A percentile compares a stretch with the other conserved stretches of the same genome.
phyloP scores from a whole-genome alignment of 2,329 filamentous ascomycete species.

The Colletotrichum gigasporum region DNA sequence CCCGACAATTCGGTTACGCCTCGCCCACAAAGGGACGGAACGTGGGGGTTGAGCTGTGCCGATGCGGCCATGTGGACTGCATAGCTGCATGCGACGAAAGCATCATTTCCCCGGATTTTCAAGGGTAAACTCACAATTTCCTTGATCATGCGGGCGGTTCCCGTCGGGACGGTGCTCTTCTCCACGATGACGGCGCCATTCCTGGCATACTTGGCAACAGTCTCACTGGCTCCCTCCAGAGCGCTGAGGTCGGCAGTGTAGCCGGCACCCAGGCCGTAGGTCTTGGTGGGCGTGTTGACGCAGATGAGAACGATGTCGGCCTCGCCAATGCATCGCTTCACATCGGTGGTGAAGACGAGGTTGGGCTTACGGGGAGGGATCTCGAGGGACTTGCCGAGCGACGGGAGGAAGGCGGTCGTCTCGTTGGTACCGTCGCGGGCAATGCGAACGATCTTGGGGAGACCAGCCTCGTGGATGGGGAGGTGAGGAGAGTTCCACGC shows the following conservation, averaged over 20 bases:
- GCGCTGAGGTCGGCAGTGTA: constrained; percentile 77
- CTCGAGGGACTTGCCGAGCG: constrained; percentile 42
- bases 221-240: constrained; percentile 74
- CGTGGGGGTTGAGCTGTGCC: too few species aligned
- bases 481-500: constrained; percentile 79
- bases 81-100: background rate
- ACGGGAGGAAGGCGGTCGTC: constrained; percentile 50
- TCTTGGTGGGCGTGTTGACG: constrained; percentile 84
- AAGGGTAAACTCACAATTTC: constrained; percentile 64
- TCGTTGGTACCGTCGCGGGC: constrained; percentile 66
- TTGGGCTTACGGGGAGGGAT: constrained; percentile 66
- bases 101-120: background rate
- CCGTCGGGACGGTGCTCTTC: constrained; percentile 83
- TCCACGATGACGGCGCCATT: constrained; percentile 80
- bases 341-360: constrained; percentile 77
- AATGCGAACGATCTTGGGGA: constrained; percentile 73
- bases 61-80: background rate
- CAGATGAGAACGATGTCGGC: constrained; percentile 80
- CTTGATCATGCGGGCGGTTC: constrained; percentile 75
- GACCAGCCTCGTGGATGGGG: constrained; percentile 80
- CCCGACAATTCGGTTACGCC: too few species aligned
- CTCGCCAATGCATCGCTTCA: constrained; percentile 67
- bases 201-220: constrained; percentile 73
- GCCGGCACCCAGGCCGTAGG: constrained; percentile 73
- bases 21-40: too few species aligned